Conservation (phyloP, 176 grass and related monocot genomes). For the Puccinellia tenuiflora region DNA sequence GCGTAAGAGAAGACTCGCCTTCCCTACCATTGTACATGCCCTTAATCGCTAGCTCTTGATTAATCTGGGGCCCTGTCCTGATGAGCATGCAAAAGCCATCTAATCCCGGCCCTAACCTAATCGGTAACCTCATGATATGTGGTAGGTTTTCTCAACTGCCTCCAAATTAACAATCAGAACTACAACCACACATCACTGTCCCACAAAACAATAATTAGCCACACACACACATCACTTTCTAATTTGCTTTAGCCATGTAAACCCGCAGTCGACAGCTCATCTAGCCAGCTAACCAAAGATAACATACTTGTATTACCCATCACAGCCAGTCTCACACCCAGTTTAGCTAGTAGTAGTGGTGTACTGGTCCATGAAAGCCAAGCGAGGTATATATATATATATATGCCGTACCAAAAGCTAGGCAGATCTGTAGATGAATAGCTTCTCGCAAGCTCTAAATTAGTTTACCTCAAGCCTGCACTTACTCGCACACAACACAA, state of each 20-base stretch:
- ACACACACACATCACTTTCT: neutral
- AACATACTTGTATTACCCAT: neutral
- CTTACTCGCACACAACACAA: neutral
- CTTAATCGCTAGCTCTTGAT: too few relatives aligned
- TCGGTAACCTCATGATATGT: neutral
- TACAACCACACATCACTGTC: neutral
- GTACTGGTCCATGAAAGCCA: neutral
- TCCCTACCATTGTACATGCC: too few relatives aligned
- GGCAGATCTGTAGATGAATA: neutral
- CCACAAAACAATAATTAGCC: neutral
- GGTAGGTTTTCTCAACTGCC: neutral
- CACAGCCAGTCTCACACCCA: neutral
- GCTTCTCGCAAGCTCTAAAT: neutral
- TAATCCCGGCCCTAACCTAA: neutral
- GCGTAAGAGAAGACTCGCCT: too few relatives aligned
- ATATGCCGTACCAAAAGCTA: neutral
- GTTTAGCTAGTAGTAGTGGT: neutral
- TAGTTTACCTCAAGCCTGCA: conserved; percentile 13
- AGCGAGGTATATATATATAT: neutral
- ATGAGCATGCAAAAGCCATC: neutral
- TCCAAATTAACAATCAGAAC: neutral
- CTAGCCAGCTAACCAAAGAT: neutral
- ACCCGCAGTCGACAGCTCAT: neutral
- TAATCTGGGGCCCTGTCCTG: neutral
- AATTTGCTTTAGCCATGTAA: too few relatives aligned